Percentiles rank a stretch among this genome's conserved stretches.
phyloP scores from a whole-genome alignment of 2,329 filamentous ascomycete genomes.

The Trichoderma breve region DNA sequence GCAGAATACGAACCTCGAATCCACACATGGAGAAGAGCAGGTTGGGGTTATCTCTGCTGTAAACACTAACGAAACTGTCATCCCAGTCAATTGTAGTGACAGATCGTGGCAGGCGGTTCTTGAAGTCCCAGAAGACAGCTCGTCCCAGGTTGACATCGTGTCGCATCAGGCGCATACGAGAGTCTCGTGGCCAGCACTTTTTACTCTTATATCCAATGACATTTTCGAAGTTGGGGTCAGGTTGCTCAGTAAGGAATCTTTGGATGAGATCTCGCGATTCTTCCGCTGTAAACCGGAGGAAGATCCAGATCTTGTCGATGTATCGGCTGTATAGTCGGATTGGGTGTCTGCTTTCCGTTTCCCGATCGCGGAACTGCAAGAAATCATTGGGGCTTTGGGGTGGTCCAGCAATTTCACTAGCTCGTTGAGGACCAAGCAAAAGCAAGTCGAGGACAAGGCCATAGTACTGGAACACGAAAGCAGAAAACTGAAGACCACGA shows the following conservation, averaged over 20 bases:
- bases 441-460: constrained; percentile 92
- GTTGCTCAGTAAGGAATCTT: constrained; percentile 95
- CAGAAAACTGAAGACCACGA: constrained; percentile 94
- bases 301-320: constrained; percentile 98
- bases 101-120: constrained; percentile 91
- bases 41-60: constrained; percentile 97
- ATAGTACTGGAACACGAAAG: constrained; percentile 99
- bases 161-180: constrained; percentile 95
- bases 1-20: constrained; percentile 93
- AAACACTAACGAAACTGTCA: constrained; percentile 96
- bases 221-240: constrained; percentile 98
- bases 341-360: constrained; percentile 88
- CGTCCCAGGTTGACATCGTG: constrained; percentile 97
- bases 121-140: constrained; percentile 98
- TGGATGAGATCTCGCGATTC: constrained; percentile 96
- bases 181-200: constrained; percentile 98
- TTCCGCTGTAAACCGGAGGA: constrained; percentile 88
- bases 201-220: constrained; percentile 99
- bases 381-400: constrained; percentile 96
- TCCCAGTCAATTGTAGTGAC: constrained; percentile 99
- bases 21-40: constrained; percentile 96
- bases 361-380: constrained; percentile 89
- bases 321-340: constrained; percentile 98
- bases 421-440: constrained; percentile 86
- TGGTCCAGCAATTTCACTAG: constrained; percentile 95